Percentiles rank a stretch among this genome's conserved stretches.
Conservation (phyloP, 192 early-diverging fungal species). For the Coemansia sp. region DNA sequence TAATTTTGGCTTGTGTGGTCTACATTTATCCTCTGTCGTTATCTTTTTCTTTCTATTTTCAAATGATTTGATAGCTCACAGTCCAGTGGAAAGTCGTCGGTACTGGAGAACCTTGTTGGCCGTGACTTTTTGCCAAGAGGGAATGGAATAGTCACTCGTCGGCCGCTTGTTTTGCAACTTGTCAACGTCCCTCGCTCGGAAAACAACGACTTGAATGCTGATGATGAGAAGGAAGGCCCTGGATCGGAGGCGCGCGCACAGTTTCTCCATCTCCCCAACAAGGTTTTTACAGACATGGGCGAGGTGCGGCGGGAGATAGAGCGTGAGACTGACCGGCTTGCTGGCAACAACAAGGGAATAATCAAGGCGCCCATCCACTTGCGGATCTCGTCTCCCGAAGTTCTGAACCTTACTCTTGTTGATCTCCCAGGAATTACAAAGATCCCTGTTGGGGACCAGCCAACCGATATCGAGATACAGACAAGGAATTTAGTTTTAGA, state of each 20-base stretch:
- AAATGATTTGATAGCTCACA: constrained; percentile 59
- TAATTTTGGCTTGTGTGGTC: not conserved
- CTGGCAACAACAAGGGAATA: constrained; percentile 79
- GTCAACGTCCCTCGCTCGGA: constrained; percentile 57
- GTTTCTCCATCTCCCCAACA: constrained; percentile 75
- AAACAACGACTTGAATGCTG: not conserved
- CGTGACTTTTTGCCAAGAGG: constrained; percentile 96
- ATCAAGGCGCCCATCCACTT: constrained; percentile 75
- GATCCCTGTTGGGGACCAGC: constrained; percentile 75
- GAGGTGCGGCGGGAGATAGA: constrained; percentile 82
- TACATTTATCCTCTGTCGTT: not conserved
- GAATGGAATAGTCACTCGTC: constrained; percentile 80
- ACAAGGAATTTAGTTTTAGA: constrained; percentile 74
- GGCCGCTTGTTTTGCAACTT: constrained; percentile 79
- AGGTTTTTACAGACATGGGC: constrained; percentile 72
- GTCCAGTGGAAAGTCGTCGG: constrained; percentile 94
- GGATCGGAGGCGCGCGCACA: constrained; percentile 57
- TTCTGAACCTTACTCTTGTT: constrained; percentile 78
- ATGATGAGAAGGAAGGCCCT: not conserved
- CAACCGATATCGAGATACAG: constrained; percentile 79
- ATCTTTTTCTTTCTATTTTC: not conserved
- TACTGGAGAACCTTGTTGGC: constrained; percentile 97
- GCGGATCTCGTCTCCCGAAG: constrained; percentile 73
- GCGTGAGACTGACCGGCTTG: constrained; percentile 74
- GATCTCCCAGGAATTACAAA: constrained; percentile 84